These are phyloP conservation scores for Pseudodiploospora longispora DNA, from an alignment of 2,329 filamentous ascomycete genomes.

Conservation along the genomic window DNA sequence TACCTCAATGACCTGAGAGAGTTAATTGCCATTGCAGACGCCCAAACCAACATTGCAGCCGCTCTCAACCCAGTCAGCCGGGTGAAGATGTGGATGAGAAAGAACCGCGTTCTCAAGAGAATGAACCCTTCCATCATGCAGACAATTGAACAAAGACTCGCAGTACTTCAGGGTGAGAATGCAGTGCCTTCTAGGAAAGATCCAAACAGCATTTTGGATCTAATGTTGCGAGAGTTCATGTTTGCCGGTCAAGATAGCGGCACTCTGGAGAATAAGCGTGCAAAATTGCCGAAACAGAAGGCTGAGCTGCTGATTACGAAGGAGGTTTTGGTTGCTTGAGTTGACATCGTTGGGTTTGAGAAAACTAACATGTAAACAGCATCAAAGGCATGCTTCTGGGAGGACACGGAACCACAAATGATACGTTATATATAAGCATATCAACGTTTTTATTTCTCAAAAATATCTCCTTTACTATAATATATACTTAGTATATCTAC, in stretches of 20 bases:
- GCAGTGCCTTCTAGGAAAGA: constrained; percentile 10
- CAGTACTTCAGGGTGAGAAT: constrained; percentile 11
- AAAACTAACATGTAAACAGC: constrained; percentile 6
- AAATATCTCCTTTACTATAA: not conserved
- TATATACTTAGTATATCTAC: constrained; percentile 3
- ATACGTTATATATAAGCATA: constrained; percentile 10
- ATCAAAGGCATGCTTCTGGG: constrained; percentile 18
- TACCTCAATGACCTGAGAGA: constrained; percentile 12
- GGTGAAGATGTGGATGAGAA: not conserved
- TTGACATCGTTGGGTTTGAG: not conserved
- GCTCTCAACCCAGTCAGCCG: constrained; percentile 5
- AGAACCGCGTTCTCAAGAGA: not conserved
- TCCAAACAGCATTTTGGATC: constrained; percentile 14
- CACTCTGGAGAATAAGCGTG: not conserved
- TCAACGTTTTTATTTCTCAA: too few relatives aligned
- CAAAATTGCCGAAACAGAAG: constrained; percentile 2
- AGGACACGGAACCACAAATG: constrained; percentile 19
- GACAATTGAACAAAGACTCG: constrained; percentile 7
- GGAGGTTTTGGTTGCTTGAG: not conserved
- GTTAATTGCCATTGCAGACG: constrained; percentile 1
- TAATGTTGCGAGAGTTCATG: constrained; percentile 16
- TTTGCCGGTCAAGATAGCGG: not conserved
- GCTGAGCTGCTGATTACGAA: constrained; percentile 14
- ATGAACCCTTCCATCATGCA: constrained; percentile 3
- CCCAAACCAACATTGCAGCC: not conserved